Conservation (phyloP, 331 rosid genomes). For the Malus hybrid region DNA sequence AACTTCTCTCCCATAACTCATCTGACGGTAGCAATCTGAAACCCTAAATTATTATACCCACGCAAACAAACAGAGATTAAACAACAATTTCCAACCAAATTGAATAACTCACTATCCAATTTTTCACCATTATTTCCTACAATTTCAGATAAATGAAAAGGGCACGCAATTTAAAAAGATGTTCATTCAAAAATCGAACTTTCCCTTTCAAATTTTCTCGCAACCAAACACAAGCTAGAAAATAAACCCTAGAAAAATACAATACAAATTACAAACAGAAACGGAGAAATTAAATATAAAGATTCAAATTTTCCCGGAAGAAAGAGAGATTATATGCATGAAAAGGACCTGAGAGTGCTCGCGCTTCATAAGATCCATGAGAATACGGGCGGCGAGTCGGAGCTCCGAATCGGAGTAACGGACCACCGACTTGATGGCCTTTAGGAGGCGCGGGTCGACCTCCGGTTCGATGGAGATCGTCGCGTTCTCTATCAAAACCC, state of each 20-base stretch:
- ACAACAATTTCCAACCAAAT: neutral
- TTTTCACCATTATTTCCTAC: neutral
- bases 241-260: constrained; percentile 2
- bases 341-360: constrained; percentile 75
- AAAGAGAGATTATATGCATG: neutral
- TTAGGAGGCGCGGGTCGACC: constrained; percentile 78
- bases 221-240: neutral
- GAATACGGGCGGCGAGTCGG: constrained; percentile 53
- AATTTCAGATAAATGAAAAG: neutral
- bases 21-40: neutral
- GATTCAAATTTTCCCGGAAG: neutral
- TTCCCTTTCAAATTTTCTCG: neutral
- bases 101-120: neutral
- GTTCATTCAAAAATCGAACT: neutral
- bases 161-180: neutral
- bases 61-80: neutral
- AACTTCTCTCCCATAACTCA: neutral
- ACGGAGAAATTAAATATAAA: neutral
- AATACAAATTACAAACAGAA: neutral
- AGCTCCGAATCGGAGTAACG: constrained; percentile 74
- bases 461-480: constrained; percentile 56
- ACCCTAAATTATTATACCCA: neutral
- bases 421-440: constrained; percentile 70
- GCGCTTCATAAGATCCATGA: constrained; percentile 78
- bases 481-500: constrained; percentile 65